Evolutionary conservation across 2,329 filamentous ascomycete genomes (phyloP).

Genomic region (Aspergillus pseudoterreus): DNA sequence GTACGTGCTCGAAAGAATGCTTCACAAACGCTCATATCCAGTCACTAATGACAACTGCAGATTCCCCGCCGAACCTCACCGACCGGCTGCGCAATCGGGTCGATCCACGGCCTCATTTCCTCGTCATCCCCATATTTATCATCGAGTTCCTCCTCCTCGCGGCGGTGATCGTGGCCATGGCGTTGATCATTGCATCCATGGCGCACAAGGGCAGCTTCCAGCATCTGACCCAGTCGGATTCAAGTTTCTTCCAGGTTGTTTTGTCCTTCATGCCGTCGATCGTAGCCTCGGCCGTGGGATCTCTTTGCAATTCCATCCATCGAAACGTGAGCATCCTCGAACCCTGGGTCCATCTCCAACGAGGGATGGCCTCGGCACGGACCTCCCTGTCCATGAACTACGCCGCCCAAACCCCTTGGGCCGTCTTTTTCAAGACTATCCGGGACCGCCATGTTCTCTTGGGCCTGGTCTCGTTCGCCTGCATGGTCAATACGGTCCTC

Average conservation of each 20-base stretch:
- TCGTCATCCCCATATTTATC: conserved; percentile 32
- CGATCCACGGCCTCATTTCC: conserved; percentile 32
- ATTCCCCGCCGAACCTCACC: conserved; percentile 21
- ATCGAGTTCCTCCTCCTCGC: conserved; percentile 30
- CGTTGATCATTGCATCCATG: conserved; percentile 25
- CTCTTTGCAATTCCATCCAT: conserved; percentile 32
- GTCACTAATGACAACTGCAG: conserved; percentile 9
- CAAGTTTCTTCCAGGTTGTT: conserved; percentile 28
- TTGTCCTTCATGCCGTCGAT: conserved; percentile 31
- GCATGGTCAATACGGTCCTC: conserved; percentile 26
- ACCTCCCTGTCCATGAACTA: conserved; percentile 31
- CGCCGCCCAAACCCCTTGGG: conserved; percentile 29
- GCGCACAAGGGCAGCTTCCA: conserved; percentile 26
- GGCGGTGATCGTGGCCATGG: conserved; percentile 29
- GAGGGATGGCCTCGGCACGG: conserved; percentile 23
- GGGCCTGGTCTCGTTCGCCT: conserved; percentile 27
- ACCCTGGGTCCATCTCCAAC: conserved; percentile 34
- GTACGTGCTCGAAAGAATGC: conserved; percentile 9
- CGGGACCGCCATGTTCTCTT: conserved; percentile 26
- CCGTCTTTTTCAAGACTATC: conserved; percentile 25
- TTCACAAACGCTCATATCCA: background rate
- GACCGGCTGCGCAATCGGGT: conserved; percentile 21
- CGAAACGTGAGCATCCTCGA: conserved; percentile 33
- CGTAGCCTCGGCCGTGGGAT: conserved; percentile 29
- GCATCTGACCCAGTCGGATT: conserved; percentile 30